A percentile compares a stretch with the other conserved stretches of the same genome.
Evolutionary conservation across 73 alveolate genomes (phyloP).

Genomic region (Paramecium biaurelia): DNA sequence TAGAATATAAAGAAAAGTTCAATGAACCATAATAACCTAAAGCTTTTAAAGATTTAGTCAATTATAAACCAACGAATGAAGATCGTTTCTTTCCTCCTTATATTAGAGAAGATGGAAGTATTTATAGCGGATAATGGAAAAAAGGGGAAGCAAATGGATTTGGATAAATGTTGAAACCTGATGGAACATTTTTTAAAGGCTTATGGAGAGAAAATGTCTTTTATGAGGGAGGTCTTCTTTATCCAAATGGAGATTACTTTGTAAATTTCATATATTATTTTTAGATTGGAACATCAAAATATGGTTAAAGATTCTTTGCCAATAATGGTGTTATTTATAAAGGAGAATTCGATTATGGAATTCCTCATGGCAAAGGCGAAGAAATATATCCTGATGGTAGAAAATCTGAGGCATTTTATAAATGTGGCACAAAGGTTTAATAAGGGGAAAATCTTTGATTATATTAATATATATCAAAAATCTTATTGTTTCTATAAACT

Average conservation of each 20-base stretch:
- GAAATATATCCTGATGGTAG: conserved; percentile 2
- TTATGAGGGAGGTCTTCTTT: conserved; percentile 10
- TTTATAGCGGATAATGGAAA: conserved; percentile 43
- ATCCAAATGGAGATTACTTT: conserved; percentile 17
- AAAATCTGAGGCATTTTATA: background rate
- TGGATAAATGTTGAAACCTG: background rate
- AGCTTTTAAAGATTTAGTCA: background rate
- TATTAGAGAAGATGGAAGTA: background rate
- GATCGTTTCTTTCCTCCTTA: background rate
- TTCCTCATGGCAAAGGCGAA: conserved; percentile 64
- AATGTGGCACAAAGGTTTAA: background rate
- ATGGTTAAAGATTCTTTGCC: background rate
- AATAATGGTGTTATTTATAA: background rate
- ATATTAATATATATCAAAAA: too few relatives aligned
- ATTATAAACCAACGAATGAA: background rate
- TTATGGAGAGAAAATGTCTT: background rate
- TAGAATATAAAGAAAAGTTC: background rate
- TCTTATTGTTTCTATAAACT: too few relatives aligned
- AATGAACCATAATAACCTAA: background rate
- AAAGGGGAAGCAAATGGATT: conserved; percentile 43
- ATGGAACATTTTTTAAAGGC: conserved; percentile 15
- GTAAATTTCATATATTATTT: background rate
- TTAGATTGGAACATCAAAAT: conserved; percentile 14
- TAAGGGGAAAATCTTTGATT: background rate
- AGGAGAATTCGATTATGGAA: conserved; percentile 2